Evolutionary conservation across 108 stramenopile species (phyloP).

Genomic region (Conticribra weissflogii): DNA sequence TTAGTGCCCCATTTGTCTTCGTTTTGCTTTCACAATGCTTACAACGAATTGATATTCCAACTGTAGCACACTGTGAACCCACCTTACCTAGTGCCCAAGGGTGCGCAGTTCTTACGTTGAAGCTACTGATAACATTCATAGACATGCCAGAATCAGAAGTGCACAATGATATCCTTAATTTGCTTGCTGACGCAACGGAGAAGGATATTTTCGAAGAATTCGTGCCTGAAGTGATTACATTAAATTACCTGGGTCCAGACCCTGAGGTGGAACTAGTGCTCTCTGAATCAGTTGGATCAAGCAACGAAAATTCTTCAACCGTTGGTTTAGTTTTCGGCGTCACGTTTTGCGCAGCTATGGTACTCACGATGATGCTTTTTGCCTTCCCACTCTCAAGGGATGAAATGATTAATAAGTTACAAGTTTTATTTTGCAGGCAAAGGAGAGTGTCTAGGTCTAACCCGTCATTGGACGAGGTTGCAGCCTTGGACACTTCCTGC

Average conservation of each 20-base stretch:
- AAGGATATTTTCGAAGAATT: constrained; percentile 27
- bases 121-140: constrained; percentile 35
- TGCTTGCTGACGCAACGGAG: constrained; percentile 33
- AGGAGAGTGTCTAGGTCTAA: no score
- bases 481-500: no score
- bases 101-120: constrained; percentile 39
- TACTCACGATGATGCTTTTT: neutral
- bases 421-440: no score
- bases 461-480: no score
- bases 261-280: constrained; percentile 1
- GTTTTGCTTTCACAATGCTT: neutral
- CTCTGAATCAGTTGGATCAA: neutral
- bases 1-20: neutral
- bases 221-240: constrained; percentile 29
- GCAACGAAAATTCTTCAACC: neutral
- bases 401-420: neutral
- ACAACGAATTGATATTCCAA: neutral
- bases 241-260: constrained; percentile 45
- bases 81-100: constrained; percentile 30
- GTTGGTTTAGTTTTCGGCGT: neutral
- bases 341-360: neutral
- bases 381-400: neutral
- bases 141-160: constrained; percentile 12
- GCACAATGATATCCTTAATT: constrained; percentile 26
- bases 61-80: constrained; percentile 37